These are phyloP conservation scores for Claviceps spartinae DNA, from an alignment of 2,329 filamentous ascomycete species.

Conservation along the genomic window DNA sequence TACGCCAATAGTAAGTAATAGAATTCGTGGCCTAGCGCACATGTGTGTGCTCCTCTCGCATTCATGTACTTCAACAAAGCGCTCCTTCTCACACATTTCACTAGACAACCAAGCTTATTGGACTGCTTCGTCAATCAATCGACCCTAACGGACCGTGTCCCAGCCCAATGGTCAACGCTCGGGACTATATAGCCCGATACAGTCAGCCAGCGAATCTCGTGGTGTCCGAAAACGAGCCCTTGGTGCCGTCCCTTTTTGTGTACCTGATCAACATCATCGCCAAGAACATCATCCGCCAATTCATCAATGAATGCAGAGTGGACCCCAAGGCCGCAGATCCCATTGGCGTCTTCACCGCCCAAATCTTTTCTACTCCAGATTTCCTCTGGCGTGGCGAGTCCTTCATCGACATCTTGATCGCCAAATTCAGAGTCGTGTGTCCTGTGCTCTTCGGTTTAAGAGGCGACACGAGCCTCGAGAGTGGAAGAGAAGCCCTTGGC, in stretches of 20 bases:
- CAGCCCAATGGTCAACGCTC: constrained; percentile 39
- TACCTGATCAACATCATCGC: constrained; percentile 66
- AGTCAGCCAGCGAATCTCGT: constrained; percentile 32
- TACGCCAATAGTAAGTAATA: constrained; percentile 21
- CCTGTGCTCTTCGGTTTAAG: constrained; percentile 76
- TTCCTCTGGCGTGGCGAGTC: constrained; percentile 54
- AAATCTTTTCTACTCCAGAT: constrained; percentile 56
- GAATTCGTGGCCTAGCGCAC: neutral
- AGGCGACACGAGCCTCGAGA: constrained; percentile 59
- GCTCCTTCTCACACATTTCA: neutral
- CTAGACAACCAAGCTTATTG: constrained; percentile 23
- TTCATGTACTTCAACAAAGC: neutral
- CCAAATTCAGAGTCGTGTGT: constrained; percentile 70
- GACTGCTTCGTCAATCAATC: constrained; percentile 37
- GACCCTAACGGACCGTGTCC: constrained; percentile 31
- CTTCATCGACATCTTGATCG: constrained; percentile 70
- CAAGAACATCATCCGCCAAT: constrained; percentile 59
- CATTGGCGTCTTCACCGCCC: constrained; percentile 62
- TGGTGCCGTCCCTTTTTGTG: constrained; percentile 51
- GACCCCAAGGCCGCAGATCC: constrained; percentile 58
- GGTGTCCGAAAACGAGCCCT: constrained; percentile 35
- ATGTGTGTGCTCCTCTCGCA: neutral
- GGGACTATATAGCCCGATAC: constrained; percentile 35
- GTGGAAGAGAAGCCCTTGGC: constrained; percentile 54
- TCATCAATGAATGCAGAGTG: constrained; percentile 51